Evolutionary conservation across 2,329 filamentous ascomycete genomes (phyloP).

Genomic region (Diaporthe australafricana): DNA sequence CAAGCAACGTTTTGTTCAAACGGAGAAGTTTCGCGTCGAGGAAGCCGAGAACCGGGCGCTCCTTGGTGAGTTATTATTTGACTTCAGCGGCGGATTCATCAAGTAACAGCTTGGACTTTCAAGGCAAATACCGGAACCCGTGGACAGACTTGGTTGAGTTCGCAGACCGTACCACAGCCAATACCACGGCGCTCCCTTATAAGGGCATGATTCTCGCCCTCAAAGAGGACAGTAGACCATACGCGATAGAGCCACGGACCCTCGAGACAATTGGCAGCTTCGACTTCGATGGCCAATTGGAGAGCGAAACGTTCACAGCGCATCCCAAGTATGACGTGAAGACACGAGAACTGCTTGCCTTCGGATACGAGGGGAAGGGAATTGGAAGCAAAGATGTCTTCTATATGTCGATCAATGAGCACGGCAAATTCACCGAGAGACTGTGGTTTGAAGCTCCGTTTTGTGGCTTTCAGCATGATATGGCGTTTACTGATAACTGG

Average conservation of each 20-base stretch:
- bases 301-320: conserved; percentile 1
- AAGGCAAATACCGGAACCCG: conserved; percentile 3
- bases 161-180: neutral
- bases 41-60: neutral
- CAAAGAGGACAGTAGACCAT: neutral
- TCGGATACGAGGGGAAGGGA: neutral
- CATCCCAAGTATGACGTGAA: conserved; percentile 9
- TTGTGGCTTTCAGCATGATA: neutral
- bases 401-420: neutral
- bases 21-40: conserved; percentile 1
- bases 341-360: neutral
- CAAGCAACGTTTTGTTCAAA: conserved; percentile 1
- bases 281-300: neutral
- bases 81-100: neutral
- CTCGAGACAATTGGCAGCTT: neutral
- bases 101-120: neutral
- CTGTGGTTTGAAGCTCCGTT: neutral
- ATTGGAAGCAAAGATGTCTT: neutral
- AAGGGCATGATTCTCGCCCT: neutral
- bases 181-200: neutral
- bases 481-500: neutral
- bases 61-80: neutral
- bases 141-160: conserved; percentile 10
- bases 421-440: neutral
- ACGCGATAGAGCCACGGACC: neutral